phyloP scores from a whole-genome alignment of 345 rosid genomes.

The Nasturtium officinale region DNA sequence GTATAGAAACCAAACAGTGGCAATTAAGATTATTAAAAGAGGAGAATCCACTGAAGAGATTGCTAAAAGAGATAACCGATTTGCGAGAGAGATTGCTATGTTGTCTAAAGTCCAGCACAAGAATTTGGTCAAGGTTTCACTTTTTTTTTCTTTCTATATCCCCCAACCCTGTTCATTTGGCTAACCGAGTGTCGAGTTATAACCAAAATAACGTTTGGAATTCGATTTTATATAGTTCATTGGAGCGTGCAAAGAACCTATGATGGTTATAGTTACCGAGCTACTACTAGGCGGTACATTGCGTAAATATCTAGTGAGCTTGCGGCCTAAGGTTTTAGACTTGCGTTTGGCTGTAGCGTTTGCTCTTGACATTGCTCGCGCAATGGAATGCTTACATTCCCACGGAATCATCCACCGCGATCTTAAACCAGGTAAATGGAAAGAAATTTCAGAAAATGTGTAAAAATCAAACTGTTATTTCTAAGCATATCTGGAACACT shows the following conservation, averaged over 20 bases:
- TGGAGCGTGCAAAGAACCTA: conserved; percentile 95
- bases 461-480: background rate
- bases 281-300: conserved; percentile 84
- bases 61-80: conserved; percentile 72
- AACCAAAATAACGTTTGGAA: conserved; percentile 1
- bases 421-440: conserved; percentile 83
- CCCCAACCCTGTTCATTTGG: conserved; percentile 11
- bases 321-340: conserved; percentile 75
- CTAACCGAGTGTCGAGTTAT: conserved; percentile 7
- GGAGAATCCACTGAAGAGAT: conserved; percentile 88
- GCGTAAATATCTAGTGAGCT: conserved; percentile 72
- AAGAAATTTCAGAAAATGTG: background rate
- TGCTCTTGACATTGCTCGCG: conserved; percentile 98
- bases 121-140: conserved; percentile 79
- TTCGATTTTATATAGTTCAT: conserved; percentile 61
- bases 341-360: conserved; percentile 69
- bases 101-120: conserved; percentile 88
- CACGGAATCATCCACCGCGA: conserved; percentile 98
- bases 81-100: conserved; percentile 90
- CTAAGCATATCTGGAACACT: background rate
- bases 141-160: background rate
- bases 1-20: conserved; percentile 83
- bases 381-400: conserved; percentile 95
- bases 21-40: conserved; percentile 74
- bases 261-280: conserved; percentile 97